A percentile compares a stretch with the other conserved stretches of the same genome.
phyloP scores from a whole-genome alignment of 257 asterid genomes.

The Buddleja alternifolia region DNA sequence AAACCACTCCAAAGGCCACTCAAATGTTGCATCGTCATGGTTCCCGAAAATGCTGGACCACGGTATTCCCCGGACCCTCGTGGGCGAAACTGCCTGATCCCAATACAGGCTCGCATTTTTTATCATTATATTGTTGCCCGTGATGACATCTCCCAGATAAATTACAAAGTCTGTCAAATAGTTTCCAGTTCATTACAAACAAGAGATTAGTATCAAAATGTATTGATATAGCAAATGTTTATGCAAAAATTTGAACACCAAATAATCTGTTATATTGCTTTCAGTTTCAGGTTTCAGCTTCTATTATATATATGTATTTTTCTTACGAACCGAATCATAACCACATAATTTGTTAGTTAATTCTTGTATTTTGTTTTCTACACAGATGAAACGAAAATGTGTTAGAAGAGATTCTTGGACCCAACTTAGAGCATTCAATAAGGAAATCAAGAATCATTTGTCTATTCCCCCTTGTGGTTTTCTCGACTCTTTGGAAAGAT shows the following conservation, averaged over 20 bases:
- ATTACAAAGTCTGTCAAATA: constrained; percentile 68
- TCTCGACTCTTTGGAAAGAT: too few relatives aligned
- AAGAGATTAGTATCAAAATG: not conserved
- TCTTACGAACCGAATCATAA: too few relatives aligned
- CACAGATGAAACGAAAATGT: not conserved
- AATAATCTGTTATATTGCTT: constrained; percentile 14
- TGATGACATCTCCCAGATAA: constrained; percentile 87
- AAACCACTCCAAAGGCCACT: constrained; percentile 97
- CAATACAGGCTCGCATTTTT: constrained; percentile 76
- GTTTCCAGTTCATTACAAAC: constrained; percentile 12
- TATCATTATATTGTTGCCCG: constrained; percentile 76
- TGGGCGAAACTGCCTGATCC: constrained; percentile 82
- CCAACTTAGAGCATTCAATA: too few relatives aligned
- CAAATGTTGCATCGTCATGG: constrained; percentile 88
- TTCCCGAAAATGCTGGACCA: constrained; percentile 85
- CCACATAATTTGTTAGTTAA: too few relatives aligned
- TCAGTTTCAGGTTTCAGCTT: too few relatives aligned
- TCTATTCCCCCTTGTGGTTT: too few relatives aligned
- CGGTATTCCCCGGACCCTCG: constrained; percentile 68
- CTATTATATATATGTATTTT: too few relatives aligned
- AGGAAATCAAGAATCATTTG: too few relatives aligned
- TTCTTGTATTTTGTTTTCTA: not conserved
- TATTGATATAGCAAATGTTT: not conserved
- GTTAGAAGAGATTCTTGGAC: too few relatives aligned
- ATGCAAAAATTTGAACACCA: not conserved